A percentile compares a stretch with the other conserved stretches of the same genome.
These are phyloP conservation scores for Melampsora americana DNA, from an alignment of 1,284 basidiomycete species.

Conservation along the genomic window DNA sequence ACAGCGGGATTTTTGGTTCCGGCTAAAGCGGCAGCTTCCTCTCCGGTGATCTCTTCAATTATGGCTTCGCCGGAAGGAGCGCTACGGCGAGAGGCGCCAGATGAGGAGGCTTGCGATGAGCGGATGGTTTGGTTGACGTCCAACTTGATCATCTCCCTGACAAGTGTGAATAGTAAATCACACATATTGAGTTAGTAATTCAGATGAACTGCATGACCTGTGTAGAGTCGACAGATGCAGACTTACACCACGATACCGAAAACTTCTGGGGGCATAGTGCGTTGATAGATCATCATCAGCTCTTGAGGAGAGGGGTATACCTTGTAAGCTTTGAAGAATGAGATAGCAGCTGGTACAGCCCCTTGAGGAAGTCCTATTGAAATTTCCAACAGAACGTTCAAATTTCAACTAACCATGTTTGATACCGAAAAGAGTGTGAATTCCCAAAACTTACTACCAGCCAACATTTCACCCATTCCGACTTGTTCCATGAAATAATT, in stretches of 20 bases:
- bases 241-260: slow-evolving; percentile 53
- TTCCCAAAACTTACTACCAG: slow-evolving; percentile 11
- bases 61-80: slow-evolving; percentile 26
- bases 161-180: neutral
- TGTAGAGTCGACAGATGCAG: slow-evolving; percentile 21
- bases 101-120: slow-evolving; percentile 11
- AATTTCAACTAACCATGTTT: neutral
- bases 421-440: neutral
- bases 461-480: slow-evolving; percentile 52
- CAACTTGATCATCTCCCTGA: slow-evolving; percentile 41
- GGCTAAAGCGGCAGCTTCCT: slow-evolving; percentile 18
- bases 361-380: slow-evolving; percentile 50
- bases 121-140: slow-evolving; percentile 40
- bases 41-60: slow-evolving; percentile 41
- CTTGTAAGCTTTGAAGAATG: slow-evolving; percentile 54
- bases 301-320: slow-evolving; percentile 54
- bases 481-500: slow-evolving; percentile 54
- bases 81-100: slow-evolving; percentile 1
- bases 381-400: neutral
- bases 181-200: neutral
- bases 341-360: slow-evolving; percentile 52
- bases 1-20: neutral
- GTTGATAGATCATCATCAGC: slow-evolving; percentile 54
- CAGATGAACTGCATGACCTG: neutral
- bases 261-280: slow-evolving; percentile 54